Evolutionary conservation across 345 rosid species (phyloP), one percentile per base, ranked within the genome.

Genomic region (Arabidopsis arenosa): DNA sequence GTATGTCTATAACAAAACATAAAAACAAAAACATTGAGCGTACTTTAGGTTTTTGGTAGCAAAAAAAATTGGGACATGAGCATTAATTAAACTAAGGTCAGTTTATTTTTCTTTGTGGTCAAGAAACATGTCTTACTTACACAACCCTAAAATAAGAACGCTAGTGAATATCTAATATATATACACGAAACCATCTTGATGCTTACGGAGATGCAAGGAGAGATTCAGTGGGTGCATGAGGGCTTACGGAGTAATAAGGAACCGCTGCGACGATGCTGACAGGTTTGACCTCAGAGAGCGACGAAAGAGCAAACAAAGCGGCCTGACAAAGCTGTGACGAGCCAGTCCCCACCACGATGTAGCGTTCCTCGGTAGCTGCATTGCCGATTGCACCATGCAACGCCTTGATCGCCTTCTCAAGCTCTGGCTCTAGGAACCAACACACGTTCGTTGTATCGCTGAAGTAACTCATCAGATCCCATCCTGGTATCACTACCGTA

Each of bases 391-490:
- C 79, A 6, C 79, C 51, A 73, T 94, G 97, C 51, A 94, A 36
- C 23, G 84, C 61, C 80, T 83, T 79, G 83, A 94, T 86, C 9
- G 98, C 85, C 13, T 77, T 82, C 2, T 58, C 85, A n/a, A 94
- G 88, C 66, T 78, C 81, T 14, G 90, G 89, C 78, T 78, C 85
- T 77, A 94, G 51, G 65, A 86, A 94, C 98, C 98, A 92, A 82
- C 98, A 94, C 18, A 86, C 6, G 45, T 68, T 80, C 13, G 44
- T 54, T 1, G 21, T 14, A 37, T 89, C 85, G 57, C 92, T 84
- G 83, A 86, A 85, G 81, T 92, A 94, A 63, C 98, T 94, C 97
- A 94, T 90, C 80, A 79, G 51, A n/a, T 90, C 88, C 33, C 82
- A 72, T 11, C 86, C 93, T 5, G 73, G 40, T 17, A 94, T 86